Percentiles rank a stretch among this genome's conserved stretches.
Conservation (phyloP, 495 filamentous ascomycete species). For the Stereocaulon alpinum region DNA sequence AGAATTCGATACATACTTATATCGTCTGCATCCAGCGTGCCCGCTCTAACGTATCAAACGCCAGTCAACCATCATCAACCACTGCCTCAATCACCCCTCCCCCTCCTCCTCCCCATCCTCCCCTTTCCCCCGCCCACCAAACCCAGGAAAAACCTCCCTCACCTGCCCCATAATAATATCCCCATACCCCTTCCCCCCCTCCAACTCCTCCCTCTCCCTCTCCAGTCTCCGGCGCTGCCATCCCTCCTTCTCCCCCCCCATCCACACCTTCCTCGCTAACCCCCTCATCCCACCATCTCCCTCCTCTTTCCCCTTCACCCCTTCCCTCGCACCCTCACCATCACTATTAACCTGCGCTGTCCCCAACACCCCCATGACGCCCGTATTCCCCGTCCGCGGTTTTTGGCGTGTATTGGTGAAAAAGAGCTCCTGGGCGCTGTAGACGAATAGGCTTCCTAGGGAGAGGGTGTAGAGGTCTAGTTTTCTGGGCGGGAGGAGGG, state of each 20-base stretch:
- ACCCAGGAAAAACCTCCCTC: constrained; percentile 60
- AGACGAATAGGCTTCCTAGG: constrained; percentile 46
- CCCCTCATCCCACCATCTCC: constrained; percentile 25
- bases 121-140: constrained; percentile 19
- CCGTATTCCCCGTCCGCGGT: constrained; percentile 33
- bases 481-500: constrained; percentile 70
- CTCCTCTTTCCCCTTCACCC: constrained; percentile 25
- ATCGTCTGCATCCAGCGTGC: neutral
- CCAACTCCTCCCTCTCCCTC: constrained; percentile 62
- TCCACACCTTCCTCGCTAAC: constrained; percentile 48
- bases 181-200: constrained; percentile 70
- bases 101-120: constrained; percentile 25
- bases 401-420: too few relatives aligned
- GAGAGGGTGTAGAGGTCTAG: constrained; percentile 53
- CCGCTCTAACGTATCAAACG: neutral
- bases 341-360: constrained; percentile 12
- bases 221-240: constrained; percentile 64
- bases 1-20: neutral
- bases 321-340: constrained; percentile 27
- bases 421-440: constrained; percentile 57
- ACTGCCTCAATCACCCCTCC: too few relatives aligned
- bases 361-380: constrained; percentile 24
- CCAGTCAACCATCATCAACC: too few relatives aligned
- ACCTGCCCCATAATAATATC: constrained; percentile 78
- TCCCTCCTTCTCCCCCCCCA: constrained; percentile 49